phyloP scores from a whole-genome alignment of 768 basidiomycete species.

The Rhizopogon vinicolor region DNA sequence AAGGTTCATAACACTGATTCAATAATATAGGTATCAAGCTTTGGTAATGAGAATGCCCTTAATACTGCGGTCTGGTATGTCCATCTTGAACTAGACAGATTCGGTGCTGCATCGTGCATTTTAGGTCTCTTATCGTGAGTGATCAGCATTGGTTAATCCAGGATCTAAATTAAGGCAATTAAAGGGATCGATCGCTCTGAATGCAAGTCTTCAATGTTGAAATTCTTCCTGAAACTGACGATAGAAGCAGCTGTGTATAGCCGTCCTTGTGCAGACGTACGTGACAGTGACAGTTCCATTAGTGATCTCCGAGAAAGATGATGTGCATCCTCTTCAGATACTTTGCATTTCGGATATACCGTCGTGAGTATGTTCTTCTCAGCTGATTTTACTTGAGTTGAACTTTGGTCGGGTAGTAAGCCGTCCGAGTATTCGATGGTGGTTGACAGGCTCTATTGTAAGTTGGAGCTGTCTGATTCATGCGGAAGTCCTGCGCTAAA shows the following conservation, averaged over 20 bases:
- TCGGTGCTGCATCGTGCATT: neutral
- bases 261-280: constrained; percentile 39
- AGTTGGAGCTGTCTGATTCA: neutral
- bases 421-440: constrained; percentile 26
- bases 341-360: constrained; percentile 6
- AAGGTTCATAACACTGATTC: neutral
- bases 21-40: constrained; percentile 32
- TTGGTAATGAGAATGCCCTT: constrained; percentile 29
- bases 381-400: neutral
- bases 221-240: neutral
- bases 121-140: constrained; percentile 9
- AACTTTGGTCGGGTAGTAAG: constrained; percentile 23
- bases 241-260: constrained; percentile 30
- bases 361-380: neutral
- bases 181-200: constrained; percentile 5
- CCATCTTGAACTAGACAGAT: neutral
- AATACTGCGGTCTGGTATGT: constrained; percentile 33
- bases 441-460: constrained; percentile 30
- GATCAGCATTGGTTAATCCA: neutral
- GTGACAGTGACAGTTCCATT: constrained; percentile 5
- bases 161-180: neutral
- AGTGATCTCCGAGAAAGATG: neutral
- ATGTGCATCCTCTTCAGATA: neutral
- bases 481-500: neutral
- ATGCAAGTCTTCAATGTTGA: neutral